Conservation (phyloP, 352 stramenopile species). For the Phytophthora colocasiae region DNA sequence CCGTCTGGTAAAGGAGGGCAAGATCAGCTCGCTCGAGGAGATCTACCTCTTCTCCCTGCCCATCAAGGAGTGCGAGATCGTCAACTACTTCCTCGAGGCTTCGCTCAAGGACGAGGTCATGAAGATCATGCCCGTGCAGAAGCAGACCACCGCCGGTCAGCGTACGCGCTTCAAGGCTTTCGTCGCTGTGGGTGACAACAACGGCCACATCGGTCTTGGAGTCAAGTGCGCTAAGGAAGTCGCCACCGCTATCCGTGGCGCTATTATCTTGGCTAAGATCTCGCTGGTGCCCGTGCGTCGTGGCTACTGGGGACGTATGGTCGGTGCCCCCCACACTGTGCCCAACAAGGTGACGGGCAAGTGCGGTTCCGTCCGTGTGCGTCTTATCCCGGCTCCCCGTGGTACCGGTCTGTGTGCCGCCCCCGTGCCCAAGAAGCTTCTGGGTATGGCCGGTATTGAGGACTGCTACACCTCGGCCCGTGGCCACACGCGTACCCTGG, state of each 20-base stretch:
- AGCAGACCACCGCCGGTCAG: constrained; percentile 99
- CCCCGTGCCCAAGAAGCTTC: constrained; percentile 98
- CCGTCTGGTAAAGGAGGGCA: constrained; percentile 99
- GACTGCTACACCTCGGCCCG: constrained; percentile 97
- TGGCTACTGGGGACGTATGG: constrained; percentile 99
- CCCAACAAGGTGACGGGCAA: constrained; percentile 99
- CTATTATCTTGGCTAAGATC: constrained; percentile 99
- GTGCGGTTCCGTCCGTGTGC: constrained; percentile 98
- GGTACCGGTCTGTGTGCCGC: constrained; percentile 99
- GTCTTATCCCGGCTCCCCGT: constrained; percentile 99
- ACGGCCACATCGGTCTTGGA: constrained; percentile 99
- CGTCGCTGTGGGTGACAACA: constrained; percentile 98
- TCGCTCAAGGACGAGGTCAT: constrained; percentile 99
- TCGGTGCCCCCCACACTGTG: constrained; percentile 96
- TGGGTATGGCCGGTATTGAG: constrained; percentile 99
- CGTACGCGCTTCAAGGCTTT: constrained; percentile 99
- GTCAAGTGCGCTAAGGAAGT: constrained; percentile 99
- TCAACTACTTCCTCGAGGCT: constrained; percentile 99
- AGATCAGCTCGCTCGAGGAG: constrained; percentile 99
- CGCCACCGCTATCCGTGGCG: constrained; percentile 98
- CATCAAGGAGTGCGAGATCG: constrained; percentile 99
- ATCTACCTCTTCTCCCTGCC: constrained; percentile 99
- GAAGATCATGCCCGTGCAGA: constrained; percentile 99
- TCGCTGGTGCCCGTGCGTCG: constrained; percentile 97
- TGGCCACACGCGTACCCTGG: constrained; percentile 99